Base-by-base conservation (phyloP, 306 rosid genomes). In the Malus orientalis region DNA sequence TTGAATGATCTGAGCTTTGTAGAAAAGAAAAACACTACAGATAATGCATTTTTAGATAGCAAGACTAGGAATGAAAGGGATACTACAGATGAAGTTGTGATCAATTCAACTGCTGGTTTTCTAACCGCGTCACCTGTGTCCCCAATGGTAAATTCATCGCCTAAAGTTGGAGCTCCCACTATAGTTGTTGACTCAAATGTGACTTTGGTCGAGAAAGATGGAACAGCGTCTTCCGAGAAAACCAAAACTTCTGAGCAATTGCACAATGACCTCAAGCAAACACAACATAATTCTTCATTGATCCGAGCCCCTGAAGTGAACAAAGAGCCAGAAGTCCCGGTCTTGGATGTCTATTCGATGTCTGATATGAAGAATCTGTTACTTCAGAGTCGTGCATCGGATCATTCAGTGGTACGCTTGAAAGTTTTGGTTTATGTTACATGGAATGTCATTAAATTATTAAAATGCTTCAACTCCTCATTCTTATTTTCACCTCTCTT, bases 321-420 rank as follows among this genome's bases (percentile, higher is more conserved):
- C 14, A 72, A 72, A 68, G 81, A 15, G 82, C 80, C 89, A 67
- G 69, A 66, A 73, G 49, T 70, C 42, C 76, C 83, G 27, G 71
- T 70, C 60, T 78, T 84, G 55, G 87, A 77, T 59, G 81, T 81
- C 55, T 87, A 77, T 81, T 33, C 91, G 40, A 68, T 94, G 61
- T 86, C 96, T 55, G 93, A 92, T 44, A 94, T 90, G 98, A 53
- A 86, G 27, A 76, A 80, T 61, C 69, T 86, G 63, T 80, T 90
- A 74, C 75, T 89, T 74, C 86, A 85, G 77, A 85, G 83, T 74
- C 88, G 55, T 73, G 80, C 84, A 33, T 84, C 91, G 0, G 79
- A 73, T 71, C 71, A 64, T 62, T 84, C 93, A 6, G 73, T 85
- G 92, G 98, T 94, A 85, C 74, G 90, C 79, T 29, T 74, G 47